Percentiles rank a stretch among this genome's conserved stretches.
Conservation (phyloP, 805 yeast genomes). For the Schwanniomyces occidentalis region DNA sequence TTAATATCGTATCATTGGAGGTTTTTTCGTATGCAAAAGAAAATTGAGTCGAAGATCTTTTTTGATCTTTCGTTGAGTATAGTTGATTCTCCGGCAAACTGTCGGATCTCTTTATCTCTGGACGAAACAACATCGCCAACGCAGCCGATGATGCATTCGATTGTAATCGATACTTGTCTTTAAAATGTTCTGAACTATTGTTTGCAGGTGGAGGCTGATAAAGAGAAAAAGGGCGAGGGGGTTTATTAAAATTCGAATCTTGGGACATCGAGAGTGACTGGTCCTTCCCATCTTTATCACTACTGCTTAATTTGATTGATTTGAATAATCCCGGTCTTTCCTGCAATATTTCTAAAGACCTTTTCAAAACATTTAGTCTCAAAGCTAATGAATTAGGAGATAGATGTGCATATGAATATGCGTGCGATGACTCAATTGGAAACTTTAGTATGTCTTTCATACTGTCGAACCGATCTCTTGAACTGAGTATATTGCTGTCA, state of each 20-base stretch:
- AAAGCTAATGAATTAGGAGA: constrained; percentile 80
- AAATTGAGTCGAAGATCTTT: not conserved
- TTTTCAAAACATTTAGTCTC: constrained; percentile 68
- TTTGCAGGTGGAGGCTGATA: constrained; percentile 11
- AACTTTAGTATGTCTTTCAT: constrained; percentile 52
- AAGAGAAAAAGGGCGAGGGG: constrained; percentile 2
- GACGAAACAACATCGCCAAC: constrained; percentile 44
- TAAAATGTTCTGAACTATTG: constrained; percentile 18
- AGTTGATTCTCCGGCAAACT: constrained; percentile 30
- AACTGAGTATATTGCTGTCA: too few species aligned
- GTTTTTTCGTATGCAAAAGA: too few species aligned
- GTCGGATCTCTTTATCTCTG: constrained; percentile 36
- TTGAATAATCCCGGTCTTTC: constrained; percentile 56
- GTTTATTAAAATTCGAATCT: too few species aligned
- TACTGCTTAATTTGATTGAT: constrained; percentile 13
- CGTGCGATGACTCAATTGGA: constrained; percentile 79
- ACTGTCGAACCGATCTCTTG: not conserved
- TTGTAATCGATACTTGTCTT: constrained; percentile 28
- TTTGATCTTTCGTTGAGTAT: constrained; percentile 8
- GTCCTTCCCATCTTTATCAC: not conserved
- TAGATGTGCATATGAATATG: constrained; percentile 80
- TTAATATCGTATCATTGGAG: constrained; percentile 24
- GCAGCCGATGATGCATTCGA: constrained; percentile 49
- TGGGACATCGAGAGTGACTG: not conserved
- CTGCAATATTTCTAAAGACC: constrained; percentile 72